Base-by-base conservation (phyloP, 1,139 yeast species). In the Saccharomyces hybrid region DNA sequence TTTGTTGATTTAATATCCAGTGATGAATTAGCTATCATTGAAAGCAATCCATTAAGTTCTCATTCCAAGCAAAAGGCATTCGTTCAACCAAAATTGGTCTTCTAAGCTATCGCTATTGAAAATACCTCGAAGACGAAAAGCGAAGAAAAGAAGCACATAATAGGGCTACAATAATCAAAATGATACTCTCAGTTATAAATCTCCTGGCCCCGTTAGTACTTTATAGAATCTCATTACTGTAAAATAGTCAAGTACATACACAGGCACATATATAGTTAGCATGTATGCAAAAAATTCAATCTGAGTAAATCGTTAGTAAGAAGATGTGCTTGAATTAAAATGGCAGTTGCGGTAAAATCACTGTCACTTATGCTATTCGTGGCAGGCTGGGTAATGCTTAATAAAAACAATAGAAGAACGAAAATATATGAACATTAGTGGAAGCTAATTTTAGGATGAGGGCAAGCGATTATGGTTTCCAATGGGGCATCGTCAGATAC, bases 1-100 rank as follows among this genome's bases (percentile, higher is more conserved):
- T 77, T 74, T 60, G 93, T 84, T 6, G 84, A 76, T 34, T 71
- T 75, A 44, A 73, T 89, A 54, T 82, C 80, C n/a, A 76, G 76
- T 11, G 64, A 70, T 25, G 90, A 87, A 63, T 70, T 91, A 51
- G 78, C 85, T 5, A 80, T 91, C 44, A 80, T 89, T 50, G 97
- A 91, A 70, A 80, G 93, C 67, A 95, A 95, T 14, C 76, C 79
- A 53, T 80, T 79, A 65, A 78, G 59, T 53, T 56, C 57, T 5
- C 49, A 59, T 14, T 27, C 85, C 46, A 75, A 80, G 47, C 79
- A 84, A 31, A 84, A 93, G 49, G 95, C 96, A 53, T 89, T 88
- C 74, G 82, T 85, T 70, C 73, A 86, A 61, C 84, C 86, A 58
- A 84, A 83, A 68, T 76, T 85, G 61, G 76, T 78, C 60, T 73